phyloP scores from a whole-genome alignment of 495 filamentous ascomycete species.

The Podospora conica region DNA sequence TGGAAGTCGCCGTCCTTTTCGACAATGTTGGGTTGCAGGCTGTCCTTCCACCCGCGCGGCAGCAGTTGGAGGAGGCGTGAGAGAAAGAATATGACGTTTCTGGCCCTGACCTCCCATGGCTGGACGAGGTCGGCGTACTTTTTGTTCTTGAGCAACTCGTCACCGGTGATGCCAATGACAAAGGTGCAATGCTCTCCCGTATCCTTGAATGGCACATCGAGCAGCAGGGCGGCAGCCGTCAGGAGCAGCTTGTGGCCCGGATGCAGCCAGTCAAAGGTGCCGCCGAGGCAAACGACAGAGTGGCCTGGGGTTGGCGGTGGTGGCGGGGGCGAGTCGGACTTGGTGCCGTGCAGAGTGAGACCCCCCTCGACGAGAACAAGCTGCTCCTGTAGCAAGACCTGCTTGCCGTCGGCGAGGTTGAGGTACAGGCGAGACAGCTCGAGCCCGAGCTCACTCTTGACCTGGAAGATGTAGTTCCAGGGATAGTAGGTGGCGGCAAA shows the following conservation, averaged over 20 bases:
- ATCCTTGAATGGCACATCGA: slow-evolving; percentile 46
- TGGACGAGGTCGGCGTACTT: slow-evolving; percentile 76
- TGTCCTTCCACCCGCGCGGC: slow-evolving; percentile 32
- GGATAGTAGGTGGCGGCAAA: slow-evolving; percentile 57
- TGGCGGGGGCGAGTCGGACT: slow-evolving; percentile 3
- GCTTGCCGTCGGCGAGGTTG: slow-evolving; percentile 39
- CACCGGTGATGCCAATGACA: slow-evolving; percentile 82
- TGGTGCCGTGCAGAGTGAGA: slow-evolving; percentile 32
- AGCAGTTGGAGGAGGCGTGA: slow-evolving; percentile 57
- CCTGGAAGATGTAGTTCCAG: slow-evolving; percentile 67
- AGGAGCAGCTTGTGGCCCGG: slow-evolving; percentile 92
- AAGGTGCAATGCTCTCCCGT: slow-evolving; percentile 43
- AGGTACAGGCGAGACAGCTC: slow-evolving; percentile 37
- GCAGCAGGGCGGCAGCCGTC: slow-evolving; percentile 70
- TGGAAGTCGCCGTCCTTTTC: slow-evolving; percentile 34
- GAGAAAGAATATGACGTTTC: slow-evolving; percentile 64
- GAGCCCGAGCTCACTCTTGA: slow-evolving; percentile 53
- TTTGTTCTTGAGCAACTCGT: slow-evolving; percentile 78
- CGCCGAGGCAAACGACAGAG: slow-evolving; percentile 67
- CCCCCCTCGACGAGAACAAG: slow-evolving; percentile 44
- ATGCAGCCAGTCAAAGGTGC: slow-evolving; percentile 95
- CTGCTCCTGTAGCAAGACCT: slow-evolving; percentile 39
- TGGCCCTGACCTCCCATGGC: slow-evolving; percentile 66
- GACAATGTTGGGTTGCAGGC: slow-evolving; percentile 8
- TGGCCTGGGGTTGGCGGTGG: slow-evolving; percentile 25